Evolutionary conservation across 2,329 filamentous ascomycete species (phyloP).

Genomic region (Colletotrichum trifolii): DNA sequence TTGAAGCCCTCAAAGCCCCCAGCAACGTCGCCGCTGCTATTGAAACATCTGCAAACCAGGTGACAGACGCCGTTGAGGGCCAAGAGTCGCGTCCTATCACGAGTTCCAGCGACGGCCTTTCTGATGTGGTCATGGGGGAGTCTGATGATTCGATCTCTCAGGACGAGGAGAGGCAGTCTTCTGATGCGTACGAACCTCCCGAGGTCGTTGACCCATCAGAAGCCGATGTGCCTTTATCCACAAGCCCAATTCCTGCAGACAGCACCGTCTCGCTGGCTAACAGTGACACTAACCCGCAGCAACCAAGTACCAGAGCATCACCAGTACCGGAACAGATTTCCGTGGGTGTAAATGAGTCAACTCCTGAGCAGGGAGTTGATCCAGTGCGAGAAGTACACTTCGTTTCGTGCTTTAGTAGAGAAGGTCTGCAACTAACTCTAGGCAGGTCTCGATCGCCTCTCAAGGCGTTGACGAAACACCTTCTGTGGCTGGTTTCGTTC

Average conservation of each 20-base stretch:
- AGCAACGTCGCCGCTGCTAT: not conserved
- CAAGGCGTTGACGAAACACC: conserved; percentile 23
- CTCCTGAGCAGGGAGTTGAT: conserved; percentile 42
- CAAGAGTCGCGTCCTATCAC: conserved; percentile 21
- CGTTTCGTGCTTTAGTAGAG: conserved; percentile 40
- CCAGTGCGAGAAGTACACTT: conserved; percentile 57
- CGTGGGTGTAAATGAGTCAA: conserved; percentile 36
- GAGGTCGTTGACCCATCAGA: conserved; percentile 56
- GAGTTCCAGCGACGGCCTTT: conserved; percentile 21
- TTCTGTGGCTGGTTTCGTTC: conserved; percentile 45
- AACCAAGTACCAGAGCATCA: conserved; percentile 37
- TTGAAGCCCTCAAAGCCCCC: conserved; percentile 3
- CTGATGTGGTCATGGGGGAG: conserved; percentile 37
- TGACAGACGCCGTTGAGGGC: not conserved
- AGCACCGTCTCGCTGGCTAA: conserved; percentile 40
- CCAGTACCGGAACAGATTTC: conserved; percentile 37
- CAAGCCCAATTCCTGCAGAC: conserved; percentile 39
- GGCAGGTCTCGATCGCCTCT: too few relatives aligned
- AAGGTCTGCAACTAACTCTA: too few relatives aligned
- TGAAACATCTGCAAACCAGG: not conserved
- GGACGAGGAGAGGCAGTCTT: conserved; percentile 36
- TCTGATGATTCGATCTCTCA: conserved; percentile 27
- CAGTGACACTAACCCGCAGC: conserved; percentile 43
- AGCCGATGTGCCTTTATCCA: conserved; percentile 66
- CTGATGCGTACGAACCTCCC: conserved; percentile 68